Conservation (phyloP, 176 grass and related monocot genomes). For the Eremochloa ophiuroides region DNA sequence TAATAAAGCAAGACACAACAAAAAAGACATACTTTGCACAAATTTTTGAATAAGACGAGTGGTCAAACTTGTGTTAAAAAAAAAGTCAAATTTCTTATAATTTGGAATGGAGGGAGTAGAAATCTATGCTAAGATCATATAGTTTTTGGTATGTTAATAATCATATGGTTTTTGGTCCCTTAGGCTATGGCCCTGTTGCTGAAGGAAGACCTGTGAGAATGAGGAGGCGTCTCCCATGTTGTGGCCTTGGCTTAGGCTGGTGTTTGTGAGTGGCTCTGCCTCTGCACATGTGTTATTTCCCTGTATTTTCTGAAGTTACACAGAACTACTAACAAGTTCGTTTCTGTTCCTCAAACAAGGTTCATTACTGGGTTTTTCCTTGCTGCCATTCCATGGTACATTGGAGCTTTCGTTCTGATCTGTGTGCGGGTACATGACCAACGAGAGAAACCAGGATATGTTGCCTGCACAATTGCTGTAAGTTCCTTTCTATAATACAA, state of each 20-base stretch:
- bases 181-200: slow-evolving; percentile 60
- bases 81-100: no score
- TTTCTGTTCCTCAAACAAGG: slow-evolving; percentile 37
- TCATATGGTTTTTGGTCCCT: slow-evolving; percentile 15
- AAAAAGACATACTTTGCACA: no score
- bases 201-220: slow-evolving; percentile 75
- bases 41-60: no score
- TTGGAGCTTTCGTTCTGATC: slow-evolving; percentile 79
- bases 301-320: slow-evolving; percentile 3
- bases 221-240: slow-evolving; percentile 59
- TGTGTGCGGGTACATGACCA: slow-evolving; percentile 79
- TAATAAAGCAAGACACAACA: no score
- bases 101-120: no score
- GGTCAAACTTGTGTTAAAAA: no score
- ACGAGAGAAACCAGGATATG: slow-evolving; percentile 88
- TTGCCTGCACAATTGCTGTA: slow-evolving; percentile 83
- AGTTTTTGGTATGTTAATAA: not conserved
- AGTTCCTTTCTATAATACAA: slow-evolving; percentile 30
- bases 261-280: slow-evolving; percentile 58
- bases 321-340: slow-evolving; percentile 1
- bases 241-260: slow-evolving; percentile 86
- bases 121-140: not conserved
- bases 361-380: slow-evolving; percentile 86
- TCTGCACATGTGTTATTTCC: not conserved
- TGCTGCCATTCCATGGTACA: slow-evolving; percentile 91